Base-by-base conservation (phyloP, 495 filamentous ascomycete species). In the Talaromyces trachyspermus region DNA sequence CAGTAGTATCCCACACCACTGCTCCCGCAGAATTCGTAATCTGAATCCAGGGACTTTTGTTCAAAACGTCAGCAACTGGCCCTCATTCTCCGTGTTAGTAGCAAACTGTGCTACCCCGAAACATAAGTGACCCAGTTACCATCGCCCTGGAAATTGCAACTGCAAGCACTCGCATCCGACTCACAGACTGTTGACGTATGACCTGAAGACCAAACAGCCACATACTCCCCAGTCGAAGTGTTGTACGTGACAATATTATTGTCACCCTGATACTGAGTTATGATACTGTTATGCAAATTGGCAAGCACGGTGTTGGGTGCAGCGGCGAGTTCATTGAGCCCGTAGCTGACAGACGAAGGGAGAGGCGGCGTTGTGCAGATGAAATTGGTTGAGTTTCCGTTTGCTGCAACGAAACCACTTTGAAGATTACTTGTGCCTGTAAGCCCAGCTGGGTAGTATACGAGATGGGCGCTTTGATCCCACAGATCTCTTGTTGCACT, bases 231-330 rank as follows among this genome's bases (percentile, higher is more conserved):
- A 5, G 44, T 37, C 19, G 44, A 46, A 11, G 44, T 46, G 20
- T 46, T 46, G 30, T 33, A 46, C 2, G 44, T 46, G 44, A 46
- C 44, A 8, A 46, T 46, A 25, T 46, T 46, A 6, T 18, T 37
- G 30, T 46, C 44, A 7, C 44, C 44, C 14, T 46, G 44, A 15
- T 46, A 46, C n/a, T 46, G 27, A 1, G 44, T 46, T 12, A 46
- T 2, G 30, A 46, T 46, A 25, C 20, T 17, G 1, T 27, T 46
- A 30, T 46, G 44, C 2, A 46, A 5, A 8, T 46, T 36, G 17
- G 44, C 44, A 23, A 46, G 44, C 32, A 36, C 20, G 30, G 27
- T 37, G 22, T 36, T 36, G 2, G 20, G 17, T 5, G 14, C 30
- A 15, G 22, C 44, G 14, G 17, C 22, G 4, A 46, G 22, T 26